Evolutionary conservation across 129 eudicot genomes (phyloP), one percentile per base, ranked within the genome.

Genomic region (Erigeron canadensis): DNA sequence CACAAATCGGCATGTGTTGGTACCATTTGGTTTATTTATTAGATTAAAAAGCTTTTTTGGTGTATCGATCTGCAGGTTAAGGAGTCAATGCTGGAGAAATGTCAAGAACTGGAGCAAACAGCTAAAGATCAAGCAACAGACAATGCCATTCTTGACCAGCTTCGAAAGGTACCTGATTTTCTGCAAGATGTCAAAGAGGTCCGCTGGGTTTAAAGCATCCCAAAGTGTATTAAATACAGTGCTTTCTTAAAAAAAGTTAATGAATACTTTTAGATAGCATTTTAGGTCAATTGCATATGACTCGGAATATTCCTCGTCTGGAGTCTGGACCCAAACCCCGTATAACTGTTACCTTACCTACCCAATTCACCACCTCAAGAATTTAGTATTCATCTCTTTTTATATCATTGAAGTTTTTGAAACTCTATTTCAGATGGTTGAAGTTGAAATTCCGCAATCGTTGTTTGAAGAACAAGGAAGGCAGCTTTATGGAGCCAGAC

Each of bases 121-220:
- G 96, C 97, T 60, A 95, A 86, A 81, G 91, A 90, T 71, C 99
- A 95, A 81, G 99, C 97, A 56, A 83, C 97, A 2, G 99, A 95
- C 76, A 90, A 95, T 63, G 91, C 89, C 61, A 95, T 95, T 66
- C 81, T 95, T 43, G 91, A 95, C 78, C 96, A 83, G 83, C 83
- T 95, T 38, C 79, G 84, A 56, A 84, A 90, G 95, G 99, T 95
- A 43, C 60, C 38, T 58, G 42, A 46, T 63, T 78, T 47, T 57
- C 16, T 62, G 16, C 21, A 50, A 59, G 19, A 10, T 48, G 19
- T 63, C 68, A 63, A 22, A 57, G 3, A 8, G 40, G 11, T 22
- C n/a, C 6, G 3, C 16, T 13, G 4, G 47, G 50, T 8, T 4
- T 13, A 63, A 10, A 41, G 51, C 41, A 7, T 0, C 69, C 69